Conservation (phyloP, 176 grass and related monocot genomes). For the Ensete ventricosum region DNA sequence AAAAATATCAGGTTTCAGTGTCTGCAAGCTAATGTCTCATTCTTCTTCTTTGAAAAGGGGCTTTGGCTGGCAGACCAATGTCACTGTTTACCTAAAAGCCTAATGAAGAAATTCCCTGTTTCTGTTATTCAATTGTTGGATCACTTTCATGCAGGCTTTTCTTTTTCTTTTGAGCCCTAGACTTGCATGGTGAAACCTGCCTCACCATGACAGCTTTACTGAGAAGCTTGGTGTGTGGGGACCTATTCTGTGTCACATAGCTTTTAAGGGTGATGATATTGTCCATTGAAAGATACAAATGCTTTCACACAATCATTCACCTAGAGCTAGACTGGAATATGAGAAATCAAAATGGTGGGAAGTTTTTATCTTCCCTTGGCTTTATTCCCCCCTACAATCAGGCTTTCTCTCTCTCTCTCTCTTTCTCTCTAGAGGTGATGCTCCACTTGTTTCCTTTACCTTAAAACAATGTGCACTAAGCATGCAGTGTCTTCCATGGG, state of each 20-base stretch:
- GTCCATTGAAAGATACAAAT: neutral
- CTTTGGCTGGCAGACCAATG: neutral
- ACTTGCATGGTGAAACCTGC: slow-evolving; percentile 17
- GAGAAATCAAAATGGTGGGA: too few species aligned
- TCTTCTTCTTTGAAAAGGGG: neutral
- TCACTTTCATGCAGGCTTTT: slow-evolving; percentile 7
- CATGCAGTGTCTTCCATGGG: too few species aligned
- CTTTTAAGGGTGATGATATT: neutral
- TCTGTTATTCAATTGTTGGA: slow-evolving; percentile 1
- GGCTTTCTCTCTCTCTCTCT: too few species aligned
- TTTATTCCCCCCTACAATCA: too few species aligned
- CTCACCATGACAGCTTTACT: slow-evolving; percentile 1
- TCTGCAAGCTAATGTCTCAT: neutral
- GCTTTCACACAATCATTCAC: too few species aligned
- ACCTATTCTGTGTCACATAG: neutral
- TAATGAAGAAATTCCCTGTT: slow-evolving; percentile 8
- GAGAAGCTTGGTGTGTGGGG: slow-evolving; percentile 1
- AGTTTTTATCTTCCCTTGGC: too few species aligned
- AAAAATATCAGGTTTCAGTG: neutral
- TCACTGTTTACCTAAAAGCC: slow-evolving; percentile 10
- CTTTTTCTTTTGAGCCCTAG: neutral
- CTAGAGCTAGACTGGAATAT: too few species aligned
- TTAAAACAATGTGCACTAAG: too few species aligned
- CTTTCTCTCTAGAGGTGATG: too few species aligned
- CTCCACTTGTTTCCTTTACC: too few species aligned